phyloP scores from a whole-genome alignment of 2,329 filamentous ascomycete genomes.

The Microdochium trichocladiopsis region DNA sequence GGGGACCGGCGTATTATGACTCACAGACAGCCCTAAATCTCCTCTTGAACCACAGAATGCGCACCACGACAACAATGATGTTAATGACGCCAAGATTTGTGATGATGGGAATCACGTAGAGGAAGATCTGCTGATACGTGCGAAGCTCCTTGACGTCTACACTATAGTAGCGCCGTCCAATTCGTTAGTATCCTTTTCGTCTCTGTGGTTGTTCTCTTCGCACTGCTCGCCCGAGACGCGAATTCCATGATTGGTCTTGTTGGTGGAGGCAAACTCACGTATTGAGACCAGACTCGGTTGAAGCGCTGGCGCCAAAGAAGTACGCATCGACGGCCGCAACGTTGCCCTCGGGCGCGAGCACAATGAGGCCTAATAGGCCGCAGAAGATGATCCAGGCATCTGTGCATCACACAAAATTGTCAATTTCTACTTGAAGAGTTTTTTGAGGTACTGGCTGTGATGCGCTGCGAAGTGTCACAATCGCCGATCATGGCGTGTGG shows the following conservation, averaged over 20 bases:
- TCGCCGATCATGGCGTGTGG: neutral
- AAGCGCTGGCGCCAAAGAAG: slow-evolving; percentile 40
- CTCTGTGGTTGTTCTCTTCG: neutral
- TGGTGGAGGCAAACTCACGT: slow-evolving; percentile 24
- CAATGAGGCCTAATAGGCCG: slow-evolving; percentile 23
- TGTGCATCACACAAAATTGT: slow-evolving; percentile 7
- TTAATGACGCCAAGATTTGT: slow-evolving; percentile 43
- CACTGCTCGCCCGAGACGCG: neutral
- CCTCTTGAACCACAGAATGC: slow-evolving; percentile 41
- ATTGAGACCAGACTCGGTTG: slow-evolving; percentile 43
- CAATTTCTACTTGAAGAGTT: neutral
- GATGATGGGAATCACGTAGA: slow-evolving; percentile 42
- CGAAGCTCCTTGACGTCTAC: slow-evolving; percentile 40
- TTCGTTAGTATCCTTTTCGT: neutral
- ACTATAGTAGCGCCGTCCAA: slow-evolving; percentile 17
- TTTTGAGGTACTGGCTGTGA: neutral
- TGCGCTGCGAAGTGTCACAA: neutral
- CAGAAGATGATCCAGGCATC: slow-evolving; percentile 31
- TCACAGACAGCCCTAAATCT: slow-evolving; percentile 30
- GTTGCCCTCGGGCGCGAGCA: slow-evolving; percentile 31
- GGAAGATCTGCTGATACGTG: slow-evolving; percentile 42
- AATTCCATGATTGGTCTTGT: neutral
- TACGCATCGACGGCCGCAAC: slow-evolving; percentile 36
- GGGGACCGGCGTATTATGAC: slow-evolving; percentile 1
- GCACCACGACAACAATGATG: slow-evolving; percentile 36